Percentiles rank a stretch among this genome's conserved stretches.
These are phyloP conservation scores for Fusarium graminum DNA, from an alignment of 2,329 filamentous ascomycete genomes.

Conservation along the genomic window DNA sequence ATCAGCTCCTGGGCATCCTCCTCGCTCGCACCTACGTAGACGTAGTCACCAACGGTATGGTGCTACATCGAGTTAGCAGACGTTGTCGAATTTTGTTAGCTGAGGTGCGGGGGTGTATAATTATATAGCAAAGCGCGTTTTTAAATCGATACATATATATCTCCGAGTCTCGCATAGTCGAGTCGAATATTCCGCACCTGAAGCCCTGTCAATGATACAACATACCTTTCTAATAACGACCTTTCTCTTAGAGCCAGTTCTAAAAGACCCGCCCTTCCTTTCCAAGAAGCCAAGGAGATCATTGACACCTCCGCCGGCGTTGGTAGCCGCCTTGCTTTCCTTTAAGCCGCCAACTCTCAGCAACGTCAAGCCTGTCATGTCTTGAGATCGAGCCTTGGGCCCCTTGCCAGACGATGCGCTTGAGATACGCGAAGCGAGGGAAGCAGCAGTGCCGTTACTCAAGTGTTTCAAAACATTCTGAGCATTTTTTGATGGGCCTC, in stretches of 20 bases:
- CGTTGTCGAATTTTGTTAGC: constrained; percentile 49
- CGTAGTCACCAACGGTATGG: constrained; percentile 74
- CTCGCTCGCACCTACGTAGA: constrained; percentile 75
- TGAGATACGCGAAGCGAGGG: constrained; percentile 54
- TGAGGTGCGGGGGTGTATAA: constrained; percentile 39
- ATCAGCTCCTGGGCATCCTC: constrained; percentile 74
- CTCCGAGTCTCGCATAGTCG: constrained; percentile 39
- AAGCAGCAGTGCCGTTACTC: constrained; percentile 52
- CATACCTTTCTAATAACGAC: constrained; percentile 84
- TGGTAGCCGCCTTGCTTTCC: constrained; percentile 75
- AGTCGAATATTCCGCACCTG: constrained; percentile 47
- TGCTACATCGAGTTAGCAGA: constrained; percentile 80
- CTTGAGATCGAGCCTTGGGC: constrained; percentile 43
- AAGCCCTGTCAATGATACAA: constrained; percentile 56
- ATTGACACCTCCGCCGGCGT: constrained; percentile 74
- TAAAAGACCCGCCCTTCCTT: constrained; percentile 73
- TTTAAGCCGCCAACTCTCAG: constrained; percentile 73
- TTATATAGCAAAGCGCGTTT: constrained; percentile 38
- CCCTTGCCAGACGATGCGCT: constrained; percentile 47
- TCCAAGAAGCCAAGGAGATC: constrained; percentile 77
- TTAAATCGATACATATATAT: constrained; percentile 40
- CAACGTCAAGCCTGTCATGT: constrained; percentile 48
- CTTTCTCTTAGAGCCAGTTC: constrained; percentile 60
- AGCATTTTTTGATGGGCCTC: constrained; percentile 55
- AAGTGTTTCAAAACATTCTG: constrained; percentile 61